Base-by-base conservation (phyloP, 164 flowering plant genomes). In the Tetrastigma voinierianum region DNA sequence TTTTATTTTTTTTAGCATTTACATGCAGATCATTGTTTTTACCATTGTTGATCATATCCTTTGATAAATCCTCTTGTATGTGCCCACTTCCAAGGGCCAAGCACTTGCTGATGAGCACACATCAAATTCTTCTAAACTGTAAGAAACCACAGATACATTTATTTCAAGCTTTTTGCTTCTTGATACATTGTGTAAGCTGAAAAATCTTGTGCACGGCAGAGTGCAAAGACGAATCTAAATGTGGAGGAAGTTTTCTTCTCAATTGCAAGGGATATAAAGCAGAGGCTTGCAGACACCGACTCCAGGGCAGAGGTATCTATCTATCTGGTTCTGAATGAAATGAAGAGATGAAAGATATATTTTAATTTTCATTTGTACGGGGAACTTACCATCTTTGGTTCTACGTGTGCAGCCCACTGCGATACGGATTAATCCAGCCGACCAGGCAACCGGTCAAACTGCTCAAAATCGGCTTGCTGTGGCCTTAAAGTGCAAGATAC, bases 221-320 rank as follows among this genome's bases (percentile, higher is more conserved):
- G 95, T 77, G 95, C 95, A 65, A 87, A 87, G 79, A 89, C 92
- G 48, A 87, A 89, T 68, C 80, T 89, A 49, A 89, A 87, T 56
- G 95, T 89, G 67, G 92, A 89, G 69, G 70, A 87, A 72, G 95
- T 89, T 62, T 89, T 89, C 87, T 89, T 87, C 61, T 87, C 92
- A 55, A 89, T 87, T 67, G 95, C 87, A n/a, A 86, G 80, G 74
- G 95, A 89, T 67, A 89, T 89, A 53, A 89, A 89, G 81, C 95
- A 89, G 71, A 81, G 95, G 74, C 87, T 89, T 48, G 74, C 92
- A 7, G 92, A 89, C 20, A 80, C 87, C 1, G 95, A 89, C 69
- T 64, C 86, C 9, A 80, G 59, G 72, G 73, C 82, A 13, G 95
- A 86, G 86, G 90, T 87, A 76, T 14, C n/a, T n/a, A n/a, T n/a